These are phyloP conservation scores for Populus pruinosa DNA, from an alignment of 345 rosid species.

Conservation along the genomic window DNA sequence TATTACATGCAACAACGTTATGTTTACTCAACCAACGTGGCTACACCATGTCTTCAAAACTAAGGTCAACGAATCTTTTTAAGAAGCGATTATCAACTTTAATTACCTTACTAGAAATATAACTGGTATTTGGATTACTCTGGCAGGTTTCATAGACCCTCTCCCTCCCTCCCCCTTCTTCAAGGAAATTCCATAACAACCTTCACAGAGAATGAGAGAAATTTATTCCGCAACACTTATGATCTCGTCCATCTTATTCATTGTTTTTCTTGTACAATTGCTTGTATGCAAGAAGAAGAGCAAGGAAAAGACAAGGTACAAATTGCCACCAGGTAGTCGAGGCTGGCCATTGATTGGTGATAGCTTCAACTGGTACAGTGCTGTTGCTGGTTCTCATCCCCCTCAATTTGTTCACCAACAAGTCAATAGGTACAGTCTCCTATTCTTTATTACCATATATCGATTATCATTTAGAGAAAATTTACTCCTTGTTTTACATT, in stretches of 20 bases:
- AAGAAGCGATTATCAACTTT: not conserved
- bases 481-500: not conserved
- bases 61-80: not conserved
- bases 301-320: not conserved
- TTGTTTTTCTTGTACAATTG: not conserved
- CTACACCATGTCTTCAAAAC: not conserved
- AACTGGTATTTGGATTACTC: not conserved
- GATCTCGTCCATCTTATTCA: constrained; percentile 6
- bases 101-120: not conserved
- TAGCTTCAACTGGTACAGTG: constrained; percentile 64
- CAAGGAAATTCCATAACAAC: not conserved
- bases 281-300: not conserved
- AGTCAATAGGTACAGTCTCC: constrained; percentile 44
- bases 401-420: constrained; percentile 61
- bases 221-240: not conserved
- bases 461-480: not conserved
- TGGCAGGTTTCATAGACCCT: not conserved
- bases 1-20: not conserved
- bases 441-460: not conserved
- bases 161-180: not conserved
- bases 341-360: constrained; percentile 84
- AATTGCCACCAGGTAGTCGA: constrained; percentile 63
- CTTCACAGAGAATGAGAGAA: constrained; percentile 4
- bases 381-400: constrained; percentile 80
- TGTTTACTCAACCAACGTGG: not conserved